Conservation (phyloP, 2,329 filamentous ascomycete species). For the Sporothrix pallida region DNA sequence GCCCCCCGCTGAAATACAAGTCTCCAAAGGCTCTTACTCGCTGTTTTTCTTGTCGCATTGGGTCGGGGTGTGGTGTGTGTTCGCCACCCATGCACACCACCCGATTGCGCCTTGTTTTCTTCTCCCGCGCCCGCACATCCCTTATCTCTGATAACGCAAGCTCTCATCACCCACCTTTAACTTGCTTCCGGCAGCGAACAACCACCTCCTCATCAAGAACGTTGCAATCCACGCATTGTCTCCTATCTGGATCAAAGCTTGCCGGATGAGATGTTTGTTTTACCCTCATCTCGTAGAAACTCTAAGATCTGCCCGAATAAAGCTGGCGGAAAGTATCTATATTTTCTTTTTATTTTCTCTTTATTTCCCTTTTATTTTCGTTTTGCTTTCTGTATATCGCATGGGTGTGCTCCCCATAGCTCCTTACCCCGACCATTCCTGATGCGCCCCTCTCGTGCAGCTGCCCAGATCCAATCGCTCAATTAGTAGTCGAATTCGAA, state of each 20-base stretch:
- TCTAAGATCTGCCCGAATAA: not conserved
- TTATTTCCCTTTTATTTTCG: too few species aligned
- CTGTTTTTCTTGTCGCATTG: not conserved
- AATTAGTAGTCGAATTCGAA: slow-evolving; percentile 29
- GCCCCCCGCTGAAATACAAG: slow-evolving; percentile 6
- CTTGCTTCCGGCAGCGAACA: too few species aligned
- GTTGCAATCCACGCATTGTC: not conserved
- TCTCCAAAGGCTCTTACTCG: not conserved
- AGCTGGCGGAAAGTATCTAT: slow-evolving; percentile 2
- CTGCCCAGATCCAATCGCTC: slow-evolving; percentile 30
- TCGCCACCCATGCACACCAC: slow-evolving; percentile 24
- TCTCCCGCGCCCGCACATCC: not conserved
- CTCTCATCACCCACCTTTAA: not conserved
- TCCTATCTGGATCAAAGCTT: slow-evolving; percentile 9
- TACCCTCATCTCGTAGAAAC: not conserved
- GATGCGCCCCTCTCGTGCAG: slow-evolving; percentile 15
- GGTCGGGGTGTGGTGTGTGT: not conserved
- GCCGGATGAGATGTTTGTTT: not conserved
- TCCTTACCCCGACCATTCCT: slow-evolving; percentile 22
- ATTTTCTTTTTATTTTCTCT: not conserved
- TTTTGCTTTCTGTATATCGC: not conserved
- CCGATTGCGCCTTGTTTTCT: slow-evolving; percentile 5
- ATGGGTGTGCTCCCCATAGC: not conserved
- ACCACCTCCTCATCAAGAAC: not conserved
- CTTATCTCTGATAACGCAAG: slow-evolving; percentile 26